phyloP scores from a whole-genome alignment of 257 asterid species.

The Mitragyna speciosa region DNA sequence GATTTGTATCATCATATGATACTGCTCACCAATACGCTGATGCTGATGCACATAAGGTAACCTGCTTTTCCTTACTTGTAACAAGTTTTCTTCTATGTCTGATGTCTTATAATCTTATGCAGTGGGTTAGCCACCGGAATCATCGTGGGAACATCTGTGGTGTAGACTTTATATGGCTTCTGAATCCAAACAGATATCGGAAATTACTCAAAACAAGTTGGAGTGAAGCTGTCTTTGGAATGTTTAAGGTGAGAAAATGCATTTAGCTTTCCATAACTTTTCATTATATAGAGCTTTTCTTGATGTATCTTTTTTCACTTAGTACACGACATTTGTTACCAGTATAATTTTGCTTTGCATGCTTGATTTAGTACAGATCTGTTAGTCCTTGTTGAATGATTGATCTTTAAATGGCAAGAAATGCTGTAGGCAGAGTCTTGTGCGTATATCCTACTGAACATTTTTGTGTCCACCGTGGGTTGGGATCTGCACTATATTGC shows the following conservation, averaged over 20 bases:
- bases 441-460: background rate
- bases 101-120: constrained; percentile 24
- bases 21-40: constrained; percentile 96
- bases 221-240: constrained; percentile 93
- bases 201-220: constrained; percentile 89
- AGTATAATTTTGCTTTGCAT: background rate
- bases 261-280: background rate
- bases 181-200: constrained; percentile 82
- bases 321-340: background rate
- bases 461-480: background rate
- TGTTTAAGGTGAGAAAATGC: constrained; percentile 72
- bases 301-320: background rate
- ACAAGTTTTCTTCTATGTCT: constrained; percentile 21
- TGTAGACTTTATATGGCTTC: constrained; percentile 99
- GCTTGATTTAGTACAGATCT: background rate
- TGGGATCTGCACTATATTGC: background rate
- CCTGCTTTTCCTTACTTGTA: constrained; percentile 1
- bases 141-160: constrained; percentile 99
- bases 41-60: constrained; percentile 95
- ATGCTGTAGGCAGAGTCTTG: background rate
- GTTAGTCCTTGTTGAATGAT: background rate
- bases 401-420: background rate
- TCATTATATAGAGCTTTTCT: background rate
- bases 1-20: constrained; percentile 92
- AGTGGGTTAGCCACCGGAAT: constrained; percentile 99